These are phyloP conservation scores for Epichloe brachyelytri DNA, from an alignment of 2,329 filamentous ascomycete species.

Conservation along the genomic window DNA sequence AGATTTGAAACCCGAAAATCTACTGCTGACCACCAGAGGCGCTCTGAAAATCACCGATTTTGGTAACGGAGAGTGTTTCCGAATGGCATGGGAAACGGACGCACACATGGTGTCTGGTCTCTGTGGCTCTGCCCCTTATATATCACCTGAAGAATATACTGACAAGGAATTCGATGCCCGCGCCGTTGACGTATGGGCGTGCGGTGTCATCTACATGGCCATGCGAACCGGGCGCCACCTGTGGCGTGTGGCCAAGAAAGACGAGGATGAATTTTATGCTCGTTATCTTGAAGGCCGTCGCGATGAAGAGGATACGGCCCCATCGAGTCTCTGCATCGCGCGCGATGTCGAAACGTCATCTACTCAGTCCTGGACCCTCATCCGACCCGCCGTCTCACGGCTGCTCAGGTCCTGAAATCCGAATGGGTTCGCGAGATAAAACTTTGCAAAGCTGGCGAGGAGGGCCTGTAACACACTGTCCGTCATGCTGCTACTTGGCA, in stretches of 20 bases:
- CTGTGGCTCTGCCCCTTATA: slow-evolving; percentile 93
- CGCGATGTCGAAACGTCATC: slow-evolving; percentile 94
- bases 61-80: slow-evolving; percentile 96
- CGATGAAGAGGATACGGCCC: slow-evolving; percentile 90
- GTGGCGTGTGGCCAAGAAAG: slow-evolving; percentile 93
- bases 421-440: slow-evolving; percentile 98
- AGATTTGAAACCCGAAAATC: slow-evolving; percentile 92
- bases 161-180: slow-evolving; percentile 94
- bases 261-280: slow-evolving; percentile 94
- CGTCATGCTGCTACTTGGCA: slow-evolving; percentile 15
- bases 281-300: slow-evolving; percentile 85
- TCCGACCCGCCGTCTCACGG: slow-evolving; percentile 80
- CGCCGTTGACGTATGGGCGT: slow-evolving; percentile 97
- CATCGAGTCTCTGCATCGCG: slow-evolving; percentile 87
- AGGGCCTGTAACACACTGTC: slow-evolving; percentile 56
- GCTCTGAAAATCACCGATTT: slow-evolving; percentile 97
- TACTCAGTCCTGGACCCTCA: slow-evolving; percentile 97
- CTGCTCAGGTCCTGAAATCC: slow-evolving; percentile 91
- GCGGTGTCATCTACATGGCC: slow-evolving; percentile 98
- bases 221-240: slow-evolving; percentile 94
- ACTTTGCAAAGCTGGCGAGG: slow-evolving; percentile 90
- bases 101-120: slow-evolving; percentile 96
- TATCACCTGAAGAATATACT: slow-evolving; percentile 90
- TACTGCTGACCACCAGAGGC: slow-evolving; percentile 84
- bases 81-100: slow-evolving; percentile 98